Evolutionary conservation across 371 early-diverging fungal genomes (phyloP), one percentile per base, ranked within the genome.

Genomic region (Funneliformis caledonium): DNA sequence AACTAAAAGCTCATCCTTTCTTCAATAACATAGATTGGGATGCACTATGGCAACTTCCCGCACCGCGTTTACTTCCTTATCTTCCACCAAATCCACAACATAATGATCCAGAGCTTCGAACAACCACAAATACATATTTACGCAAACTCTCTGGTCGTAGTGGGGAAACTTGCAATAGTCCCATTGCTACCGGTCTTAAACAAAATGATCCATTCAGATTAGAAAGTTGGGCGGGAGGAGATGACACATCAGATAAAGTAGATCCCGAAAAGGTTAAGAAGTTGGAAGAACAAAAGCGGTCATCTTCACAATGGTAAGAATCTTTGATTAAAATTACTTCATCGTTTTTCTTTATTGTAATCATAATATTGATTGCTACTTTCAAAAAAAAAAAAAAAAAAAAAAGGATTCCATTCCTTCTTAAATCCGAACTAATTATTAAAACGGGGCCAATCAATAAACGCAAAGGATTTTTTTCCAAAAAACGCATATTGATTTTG

Each of bases 11-110:
- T 5, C 99, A 99, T 83, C 86, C 93, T 7, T 99, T 97, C 82
- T 99, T 99, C 84, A 85, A 88, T 0, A 96, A 93, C 26, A 88
- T 98, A 9, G 89, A 95, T 48, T 99, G 98, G 97, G 85, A 88
- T 0, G 79, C 84, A 14, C 72, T 96, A 16, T 86, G 87, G 76
- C 65, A 82, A 7, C 85, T 87, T 43, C 86, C 87, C 8, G 92
- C 93, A 26, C 93, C 92, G 11, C 81, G 68, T 47, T 64, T 86
- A 22, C 81, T 84, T 69, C 86, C 86, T 1, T 86, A 86, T 47
- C 69, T 86, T 33, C 86, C 86, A 8, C 83, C 86, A 14, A 83
- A 84, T 64, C 84, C 85, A 50, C 48, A 80, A 16, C 65, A 78
- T 43, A 73, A 72, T 70, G 50, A 79, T 42, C 67, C 56, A 68